Conservation (phyloP, 192 early-diverging fungal species). For the Diversispora eburnea region DNA sequence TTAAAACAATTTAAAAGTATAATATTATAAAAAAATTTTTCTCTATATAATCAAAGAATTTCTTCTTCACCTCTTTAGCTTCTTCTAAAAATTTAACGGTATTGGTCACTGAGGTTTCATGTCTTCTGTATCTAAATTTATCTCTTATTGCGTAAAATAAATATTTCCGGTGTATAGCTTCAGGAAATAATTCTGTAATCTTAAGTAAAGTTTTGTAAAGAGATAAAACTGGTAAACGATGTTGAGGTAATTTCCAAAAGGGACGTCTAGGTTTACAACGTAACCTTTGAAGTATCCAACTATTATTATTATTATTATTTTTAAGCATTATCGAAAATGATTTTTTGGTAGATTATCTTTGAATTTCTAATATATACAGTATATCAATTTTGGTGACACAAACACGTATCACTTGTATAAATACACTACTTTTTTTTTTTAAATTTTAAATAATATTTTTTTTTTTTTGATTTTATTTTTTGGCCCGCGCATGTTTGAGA, state of each 20-base stretch:
- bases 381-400: no score
- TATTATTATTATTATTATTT: no score
- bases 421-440: no score
- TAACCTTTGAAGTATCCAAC: neutral
- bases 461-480: no score
- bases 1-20: neutral
- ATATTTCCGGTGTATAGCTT: conserved; percentile 29
- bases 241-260: conserved; percentile 39
- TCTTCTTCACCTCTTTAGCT: conserved; percentile 26
- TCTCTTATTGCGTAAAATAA: conserved; percentile 34
- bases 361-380: no score
- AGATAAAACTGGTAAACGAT: conserved; percentile 36
- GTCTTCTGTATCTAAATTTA: conserved; percentile 32
- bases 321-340: no score
- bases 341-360: no score
- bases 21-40: no score
- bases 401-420: no score
- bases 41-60: neutral
- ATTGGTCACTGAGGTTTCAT: conserved; percentile 35
- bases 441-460: no score
- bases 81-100: conserved; percentile 30
- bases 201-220: conserved; percentile 35
- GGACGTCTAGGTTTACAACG: conserved; percentile 18
- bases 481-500: no score
- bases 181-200: conserved; percentile 23